Conservation (phyloP, 2,329 filamentous ascomycete species). For the Xylariaceae sp. region DNA sequence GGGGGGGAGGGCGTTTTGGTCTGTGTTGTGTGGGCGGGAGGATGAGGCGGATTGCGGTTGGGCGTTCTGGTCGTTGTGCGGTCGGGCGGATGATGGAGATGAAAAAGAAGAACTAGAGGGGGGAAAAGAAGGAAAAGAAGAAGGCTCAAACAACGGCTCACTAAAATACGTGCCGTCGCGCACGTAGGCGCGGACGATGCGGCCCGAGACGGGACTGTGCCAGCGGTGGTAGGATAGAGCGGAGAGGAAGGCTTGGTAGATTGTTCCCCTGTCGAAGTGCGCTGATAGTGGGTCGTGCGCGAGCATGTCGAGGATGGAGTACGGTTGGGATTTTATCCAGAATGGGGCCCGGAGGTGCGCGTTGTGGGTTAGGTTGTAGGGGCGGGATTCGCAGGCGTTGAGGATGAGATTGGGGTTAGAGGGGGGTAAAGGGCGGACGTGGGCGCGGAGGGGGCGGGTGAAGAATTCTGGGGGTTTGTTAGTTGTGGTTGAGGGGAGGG, state of each 20-base stretch:
- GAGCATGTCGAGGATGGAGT: slow-evolving; percentile 51
- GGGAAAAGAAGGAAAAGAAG: no score
- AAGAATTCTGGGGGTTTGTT: slow-evolving; percentile 43
- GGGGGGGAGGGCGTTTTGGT: no score
- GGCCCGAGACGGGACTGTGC: slow-evolving; percentile 55
- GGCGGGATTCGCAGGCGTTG: slow-evolving; percentile 53
- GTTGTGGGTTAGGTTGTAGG: slow-evolving; percentile 36
- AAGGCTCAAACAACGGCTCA: slow-evolving; percentile 45
- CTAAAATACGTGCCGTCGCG: slow-evolving; percentile 55
- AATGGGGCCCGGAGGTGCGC: slow-evolving; percentile 48
- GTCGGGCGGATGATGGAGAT: no score
- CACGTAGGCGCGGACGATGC: slow-evolving; percentile 45
- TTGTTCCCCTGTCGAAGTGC: slow-evolving; percentile 47
- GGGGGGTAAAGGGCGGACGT: slow-evolving; percentile 46
- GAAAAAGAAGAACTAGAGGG: no score
- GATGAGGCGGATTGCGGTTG: no score
- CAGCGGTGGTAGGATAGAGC: slow-evolving; percentile 57
- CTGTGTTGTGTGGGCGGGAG: no score
- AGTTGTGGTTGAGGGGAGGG: background rate
- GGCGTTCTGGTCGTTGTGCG: no score
- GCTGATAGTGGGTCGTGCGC: slow-evolving; percentile 40
- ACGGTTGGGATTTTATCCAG: slow-evolving; percentile 57
- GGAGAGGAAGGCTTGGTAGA: slow-evolving; percentile 58
- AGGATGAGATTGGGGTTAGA: slow-evolving; percentile 46
- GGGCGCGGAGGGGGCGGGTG: slow-evolving; percentile 44